Evolutionary conservation across 371 early-diverging fungal genomes (phyloP).

Genomic region (Mucor velutinosus): DNA sequence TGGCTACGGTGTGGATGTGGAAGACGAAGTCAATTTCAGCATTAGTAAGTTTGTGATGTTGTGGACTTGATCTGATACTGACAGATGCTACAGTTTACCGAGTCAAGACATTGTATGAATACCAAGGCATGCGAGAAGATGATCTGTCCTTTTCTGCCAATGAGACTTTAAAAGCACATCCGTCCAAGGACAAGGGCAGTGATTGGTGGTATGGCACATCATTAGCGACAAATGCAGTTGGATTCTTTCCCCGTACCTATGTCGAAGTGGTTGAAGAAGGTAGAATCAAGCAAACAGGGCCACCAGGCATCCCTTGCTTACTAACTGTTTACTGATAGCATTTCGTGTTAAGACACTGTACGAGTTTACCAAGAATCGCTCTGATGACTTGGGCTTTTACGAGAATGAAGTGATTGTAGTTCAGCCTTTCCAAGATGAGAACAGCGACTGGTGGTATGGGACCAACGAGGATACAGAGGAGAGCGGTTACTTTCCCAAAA

Average conservation of each 20-base stretch:
- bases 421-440: constrained; percentile 55
- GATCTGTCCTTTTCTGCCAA: constrained; percentile 50
- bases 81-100: constrained; percentile 33
- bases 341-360: constrained; percentile 51
- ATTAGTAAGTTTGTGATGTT: constrained; percentile 29
- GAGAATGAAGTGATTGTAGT: constrained; percentile 49
- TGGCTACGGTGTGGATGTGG: constrained; percentile 48
- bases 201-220: constrained; percentile 57
- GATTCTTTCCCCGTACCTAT: constrained; percentile 51
- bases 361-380: constrained; percentile 38
- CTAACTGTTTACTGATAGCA: constrained; percentile 18
- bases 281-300: constrained; percentile 2
- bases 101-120: constrained; percentile 49
- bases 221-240: constrained; percentile 31
- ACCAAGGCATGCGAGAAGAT: constrained; percentile 49
- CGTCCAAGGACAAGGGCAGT: constrained; percentile 51
- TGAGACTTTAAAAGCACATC: constrained; percentile 52
- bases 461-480: constrained; percentile 42
- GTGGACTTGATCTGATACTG: too few relatives aligned
- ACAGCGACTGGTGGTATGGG: constrained; percentile 53
- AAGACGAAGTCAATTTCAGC: constrained; percentile 53
- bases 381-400: constrained; percentile 49
- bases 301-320: neutral
- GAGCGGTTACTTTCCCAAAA: constrained; percentile 44
- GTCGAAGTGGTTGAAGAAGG: constrained; percentile 51